Evolutionary conservation across 768 basidiomycete genomes (phyloP), one percentile per base, ranked within the genome.

Genomic region (Leccinellum rugosiceps): DNA sequence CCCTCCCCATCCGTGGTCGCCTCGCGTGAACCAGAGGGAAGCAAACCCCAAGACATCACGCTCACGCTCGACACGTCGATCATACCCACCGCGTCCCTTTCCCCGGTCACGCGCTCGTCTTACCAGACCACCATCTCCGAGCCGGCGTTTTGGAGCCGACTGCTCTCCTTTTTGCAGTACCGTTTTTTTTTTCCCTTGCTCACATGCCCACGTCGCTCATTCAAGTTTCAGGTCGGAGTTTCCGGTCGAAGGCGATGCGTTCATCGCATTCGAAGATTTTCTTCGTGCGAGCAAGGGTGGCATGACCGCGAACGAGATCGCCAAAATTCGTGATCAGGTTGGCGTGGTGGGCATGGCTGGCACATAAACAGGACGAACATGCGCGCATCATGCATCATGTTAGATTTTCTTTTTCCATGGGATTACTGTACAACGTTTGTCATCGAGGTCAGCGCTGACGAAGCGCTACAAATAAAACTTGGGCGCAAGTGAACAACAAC

Each of bases 311-410:
- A 85, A 79, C 58, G 92, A 98, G 69, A 92, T 97, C 56, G 96
- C 96, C 14, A 90, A 83, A 77, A 94, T 98, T 65, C 82, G 96
- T 49, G 96, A 98, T 70, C 78, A 80, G 21, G 89, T 94, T 17
- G 94, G 94, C 5, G 81, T 96, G 25, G 79, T 85, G 43, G 94
- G 94, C 28, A 94, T 95, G 93, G 90, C 86, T 21, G 93, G 93
- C 13, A 86, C 82, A 53, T 92, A 69, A 53, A n/a, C 17, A 11
- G 14, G 26, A 28, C 5, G 6, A 28, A 15, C 25, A 25, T 25
- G 25, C 25, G 25, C 25, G 25, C 25, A 25, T 25, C 25, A 25
- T 25, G 25, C 31, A 32, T 32, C 31, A 32, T n/a, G 38, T 41
- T 30, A 19, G 31, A 28, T n/a, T 30, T 56, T 21, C 6, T 54